Conservation (phyloP, 208 protist species). For the Wallacemonas sp. region DNA sequence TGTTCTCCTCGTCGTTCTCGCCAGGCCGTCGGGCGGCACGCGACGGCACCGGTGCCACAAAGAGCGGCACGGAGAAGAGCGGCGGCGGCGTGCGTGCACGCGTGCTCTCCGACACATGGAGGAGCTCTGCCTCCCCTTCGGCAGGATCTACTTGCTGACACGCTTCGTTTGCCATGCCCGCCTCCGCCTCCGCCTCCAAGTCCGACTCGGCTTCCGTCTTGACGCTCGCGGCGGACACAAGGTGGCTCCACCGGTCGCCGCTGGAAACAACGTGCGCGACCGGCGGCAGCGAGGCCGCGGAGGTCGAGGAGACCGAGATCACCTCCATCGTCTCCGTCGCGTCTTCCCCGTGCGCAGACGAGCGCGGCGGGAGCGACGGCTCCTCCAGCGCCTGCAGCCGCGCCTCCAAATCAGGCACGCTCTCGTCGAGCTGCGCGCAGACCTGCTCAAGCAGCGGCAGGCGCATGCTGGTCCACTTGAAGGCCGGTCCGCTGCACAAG, state of each 20-base stretch:
- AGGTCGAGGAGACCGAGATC: conserved; percentile 9
- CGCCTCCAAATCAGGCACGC: conserved; percentile 28
- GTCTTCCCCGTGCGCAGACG: neutral
- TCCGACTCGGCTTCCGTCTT: conserved; percentile 4
- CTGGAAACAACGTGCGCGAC: neutral
- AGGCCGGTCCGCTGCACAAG: conserved; percentile 59
- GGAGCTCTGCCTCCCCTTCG: too few species aligned
- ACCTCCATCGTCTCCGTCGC: neutral
- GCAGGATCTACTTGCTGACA: too few species aligned
- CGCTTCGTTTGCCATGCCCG: too few species aligned
- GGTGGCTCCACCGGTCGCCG: neutral
- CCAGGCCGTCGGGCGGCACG: neutral
- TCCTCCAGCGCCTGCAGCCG: conserved; percentile 20
- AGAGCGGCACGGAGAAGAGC: conserved; percentile 6
- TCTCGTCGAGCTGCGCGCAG: conserved; percentile 20
- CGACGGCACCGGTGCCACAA: neutral
- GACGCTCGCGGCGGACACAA: conserved; percentile 2
- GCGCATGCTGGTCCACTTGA: conserved; percentile 67
- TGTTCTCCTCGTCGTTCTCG: too few species aligned
- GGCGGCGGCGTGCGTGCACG: neutral
- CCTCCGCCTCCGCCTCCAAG: too few species aligned
- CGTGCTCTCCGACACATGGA: too few species aligned
- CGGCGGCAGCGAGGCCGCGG: neutral
- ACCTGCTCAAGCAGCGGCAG: conserved; percentile 53
- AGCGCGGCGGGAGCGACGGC: neutral